These are phyloP conservation scores for Paramecium sonneborni DNA, from an alignment of 73 alveolate species.

Conservation along the genomic window DNA sequence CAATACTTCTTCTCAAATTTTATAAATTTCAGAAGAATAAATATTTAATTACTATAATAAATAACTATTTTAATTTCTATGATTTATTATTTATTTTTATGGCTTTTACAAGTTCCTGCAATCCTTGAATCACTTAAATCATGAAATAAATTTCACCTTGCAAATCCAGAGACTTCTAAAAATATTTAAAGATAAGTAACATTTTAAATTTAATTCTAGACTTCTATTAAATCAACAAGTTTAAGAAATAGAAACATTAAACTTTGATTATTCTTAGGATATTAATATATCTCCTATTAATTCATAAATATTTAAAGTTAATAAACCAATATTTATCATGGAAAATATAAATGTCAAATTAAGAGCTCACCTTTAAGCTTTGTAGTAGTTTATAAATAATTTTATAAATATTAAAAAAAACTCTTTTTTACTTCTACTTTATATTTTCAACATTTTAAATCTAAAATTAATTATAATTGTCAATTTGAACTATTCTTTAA, in stretches of 20 bases:
- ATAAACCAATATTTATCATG: slow-evolving; percentile 5
- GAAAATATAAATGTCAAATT: background rate
- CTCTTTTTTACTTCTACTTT: too few species aligned
- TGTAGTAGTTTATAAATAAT: background rate
- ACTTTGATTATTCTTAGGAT: background rate
- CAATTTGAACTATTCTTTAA: too few species aligned
- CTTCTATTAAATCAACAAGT: background rate
- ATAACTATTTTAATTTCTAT: too few species aligned
- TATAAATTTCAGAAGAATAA: too few species aligned
- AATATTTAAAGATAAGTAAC: background rate
- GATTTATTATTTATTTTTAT: background rate
- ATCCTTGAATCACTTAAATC: background rate
- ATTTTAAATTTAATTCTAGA: background rate
- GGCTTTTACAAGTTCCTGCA: background rate
- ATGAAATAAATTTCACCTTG: background rate
- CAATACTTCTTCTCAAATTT: too few species aligned
- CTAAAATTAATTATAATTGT: too few species aligned
- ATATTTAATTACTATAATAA: too few species aligned
- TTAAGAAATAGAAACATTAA: background rate
- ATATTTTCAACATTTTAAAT: too few species aligned
- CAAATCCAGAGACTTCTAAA: background rate
- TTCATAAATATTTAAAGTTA: background rate
- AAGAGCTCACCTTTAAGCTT: background rate
- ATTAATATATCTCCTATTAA: background rate
- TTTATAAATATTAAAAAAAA: background rate